These are phyloP conservation scores for Paulownia fortunei DNA, from an alignment of 257 asterid genomes.

Conservation along the genomic window DNA sequence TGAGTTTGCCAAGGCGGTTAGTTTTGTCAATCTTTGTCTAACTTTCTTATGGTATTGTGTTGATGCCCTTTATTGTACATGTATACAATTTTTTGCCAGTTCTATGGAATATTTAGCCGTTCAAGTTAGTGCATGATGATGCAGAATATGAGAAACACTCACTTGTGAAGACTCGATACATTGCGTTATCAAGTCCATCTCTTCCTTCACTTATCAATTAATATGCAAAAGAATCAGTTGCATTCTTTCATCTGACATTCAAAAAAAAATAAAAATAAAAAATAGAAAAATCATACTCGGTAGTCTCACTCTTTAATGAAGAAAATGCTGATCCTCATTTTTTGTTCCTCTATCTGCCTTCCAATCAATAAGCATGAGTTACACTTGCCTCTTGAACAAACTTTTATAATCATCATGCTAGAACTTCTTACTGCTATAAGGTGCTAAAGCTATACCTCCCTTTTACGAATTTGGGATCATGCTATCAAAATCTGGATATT, in stretches of 20 bases:
- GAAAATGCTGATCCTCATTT: not conserved
- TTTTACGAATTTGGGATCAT: not conserved
- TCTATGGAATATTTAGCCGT: constrained; percentile 35
- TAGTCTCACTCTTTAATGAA: not conserved
- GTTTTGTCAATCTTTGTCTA: constrained; percentile 76
- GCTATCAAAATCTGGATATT: not conserved
- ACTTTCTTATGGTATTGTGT: constrained; percentile 47
- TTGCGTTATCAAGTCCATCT: constrained; percentile 24
- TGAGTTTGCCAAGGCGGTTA: constrained; percentile 99
- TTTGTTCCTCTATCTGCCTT: not conserved
- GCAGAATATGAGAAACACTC: constrained; percentile 26
- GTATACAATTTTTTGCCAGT: constrained; percentile 27
- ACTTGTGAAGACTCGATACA: constrained; percentile 1
- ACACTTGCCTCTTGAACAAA: constrained; percentile 5
- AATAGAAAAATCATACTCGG: not conserved
- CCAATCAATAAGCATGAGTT: constrained; percentile 19
- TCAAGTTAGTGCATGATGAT: constrained; percentile 28
- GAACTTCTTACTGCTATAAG: constrained; percentile 1
- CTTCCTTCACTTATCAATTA: constrained; percentile 20
- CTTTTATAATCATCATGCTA: not conserved
- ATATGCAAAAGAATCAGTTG: not conserved
- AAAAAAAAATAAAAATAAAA: not conserved
- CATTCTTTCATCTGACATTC: constrained; percentile 18
- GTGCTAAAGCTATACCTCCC: constrained; percentile 4
- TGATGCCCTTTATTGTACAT: constrained; percentile 42